Base-by-base conservation (phyloP, 2,329 filamentous ascomycete genomes). In the Myotisia sp. region DNA sequence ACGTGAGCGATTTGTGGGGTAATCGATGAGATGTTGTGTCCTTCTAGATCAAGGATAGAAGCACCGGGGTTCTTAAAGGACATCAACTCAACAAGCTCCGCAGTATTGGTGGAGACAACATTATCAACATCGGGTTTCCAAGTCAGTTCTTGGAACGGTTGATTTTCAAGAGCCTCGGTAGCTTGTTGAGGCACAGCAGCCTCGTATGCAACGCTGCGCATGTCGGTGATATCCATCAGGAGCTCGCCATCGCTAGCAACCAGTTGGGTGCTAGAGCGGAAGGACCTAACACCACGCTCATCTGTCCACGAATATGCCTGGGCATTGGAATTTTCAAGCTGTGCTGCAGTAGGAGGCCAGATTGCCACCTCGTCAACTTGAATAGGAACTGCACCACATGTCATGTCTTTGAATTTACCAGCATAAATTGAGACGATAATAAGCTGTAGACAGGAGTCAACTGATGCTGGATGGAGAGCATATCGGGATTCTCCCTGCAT, bases 391-490 rank as follows among this genome's bases (percentile, higher is more conserved):
- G n/a, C 17, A n/a, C 9, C 18, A 9, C 17, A 14, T 5, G 29
- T 23, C 31, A 33, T 29, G 5, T 34, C 20, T 10, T 10, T 16
- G 5, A 13, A 9, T 5, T n/a, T 19, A 10, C 30, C 19, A 7
- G 12, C 26, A 12, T 34, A 26, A 5, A 35, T 30, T 9, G 37
- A 22, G 10, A 32, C 26, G 4, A 33, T 38, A 18, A 30, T 19
- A 16, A 38, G 36, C 17, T 35, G 37, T 1, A 50, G 13, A 20
- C 43, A 37, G 5, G 44, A 41, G 22, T 50, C 47, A 13, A 50
- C 41, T 2, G 40, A 43, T 29, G 41, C 34, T 12, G 48, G 48
- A 33, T 50, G 47, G 10, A 39, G 22, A 8, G 20, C 13, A 23
- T 38, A 33, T 20, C 27, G 26, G 4, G 31, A 34, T 7, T 35